A percentile compares a stretch with the other conserved stretches of the same genome.
phyloP scores from a whole-genome alignment of 257 asterid genomes.

The Solanum bulbocastanum region DNA sequence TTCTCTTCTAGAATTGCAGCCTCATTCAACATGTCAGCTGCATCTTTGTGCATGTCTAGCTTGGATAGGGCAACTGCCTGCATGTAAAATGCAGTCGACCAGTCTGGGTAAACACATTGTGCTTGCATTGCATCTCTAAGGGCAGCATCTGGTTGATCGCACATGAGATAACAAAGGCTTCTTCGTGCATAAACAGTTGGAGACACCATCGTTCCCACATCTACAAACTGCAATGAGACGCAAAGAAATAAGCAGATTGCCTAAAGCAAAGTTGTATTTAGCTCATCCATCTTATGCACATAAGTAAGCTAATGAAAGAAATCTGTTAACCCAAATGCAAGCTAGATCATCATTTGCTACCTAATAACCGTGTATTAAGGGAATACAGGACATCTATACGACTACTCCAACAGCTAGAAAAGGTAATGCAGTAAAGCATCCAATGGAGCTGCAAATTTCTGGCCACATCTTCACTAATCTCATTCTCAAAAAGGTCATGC shows the following conservation, averaged over 20 bases:
- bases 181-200: constrained; percentile 94
- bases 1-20: constrained; percentile 80
- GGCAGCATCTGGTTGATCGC: constrained; percentile 94
- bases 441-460: background rate
- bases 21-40: constrained; percentile 95
- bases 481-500: background rate
- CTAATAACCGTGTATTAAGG: background rate
- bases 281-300: background rate
- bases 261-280: background rate
- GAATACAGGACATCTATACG: background rate
- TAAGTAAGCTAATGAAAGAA: background rate
- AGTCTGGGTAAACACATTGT: constrained; percentile 77
- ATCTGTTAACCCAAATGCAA: background rate
- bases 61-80: constrained; percentile 95
- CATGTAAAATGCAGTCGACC: constrained; percentile 98
- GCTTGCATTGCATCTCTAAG: constrained; percentile 99
- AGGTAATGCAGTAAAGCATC: background rate
- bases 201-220: constrained; percentile 94
- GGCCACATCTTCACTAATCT: background rate
- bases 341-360: background rate
- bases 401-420: background rate
- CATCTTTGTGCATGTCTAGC: constrained; percentile 95
- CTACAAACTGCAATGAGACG: constrained; percentile 56
- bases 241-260: background rate
- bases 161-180: constrained; percentile 88